Conservation (phyloP, 805 yeast genomes). For the Wickerhamiella musiphila region DNA sequence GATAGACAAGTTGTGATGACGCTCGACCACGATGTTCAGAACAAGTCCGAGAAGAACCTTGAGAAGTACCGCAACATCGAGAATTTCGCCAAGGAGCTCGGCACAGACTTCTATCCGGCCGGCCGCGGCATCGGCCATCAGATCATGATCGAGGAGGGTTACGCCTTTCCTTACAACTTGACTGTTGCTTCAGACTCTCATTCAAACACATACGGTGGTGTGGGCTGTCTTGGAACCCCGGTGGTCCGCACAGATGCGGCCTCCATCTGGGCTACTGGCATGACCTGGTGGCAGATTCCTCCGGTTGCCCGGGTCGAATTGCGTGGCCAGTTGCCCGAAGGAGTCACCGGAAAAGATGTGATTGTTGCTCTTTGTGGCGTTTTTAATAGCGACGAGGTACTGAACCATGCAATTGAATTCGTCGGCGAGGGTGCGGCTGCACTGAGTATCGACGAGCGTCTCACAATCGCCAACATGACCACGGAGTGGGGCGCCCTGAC, state of each 20-base stretch:
- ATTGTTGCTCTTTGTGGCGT: conserved; percentile 91
- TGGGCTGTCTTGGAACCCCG: conserved; percentile 92
- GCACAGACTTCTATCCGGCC: conserved; percentile 93
- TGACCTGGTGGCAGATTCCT: conserved; percentile 99
- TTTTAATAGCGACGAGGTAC: conserved; percentile 80
- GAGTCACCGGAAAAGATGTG: conserved; percentile 92
- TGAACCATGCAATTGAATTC: conserved; percentile 36
- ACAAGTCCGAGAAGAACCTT: conserved; percentile 73
- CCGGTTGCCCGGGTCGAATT: conserved; percentile 93
- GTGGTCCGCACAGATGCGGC: conserved; percentile 98
- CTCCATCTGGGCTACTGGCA: conserved; percentile 98
- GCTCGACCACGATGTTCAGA: conserved; percentile 95
- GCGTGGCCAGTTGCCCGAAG: conserved; percentile 61
- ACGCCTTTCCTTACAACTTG: conserved; percentile 83
- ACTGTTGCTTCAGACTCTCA: conserved; percentile 97
- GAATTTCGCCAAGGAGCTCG: conserved; percentile 75
- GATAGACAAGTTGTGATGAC: conserved; percentile 90
- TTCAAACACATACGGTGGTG: conserved; percentile 94
- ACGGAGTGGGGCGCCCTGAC: conserved; percentile 98
- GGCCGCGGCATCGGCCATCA: conserved; percentile 99
- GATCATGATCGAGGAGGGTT: conserved; percentile 97
- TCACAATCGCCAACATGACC: conserved; percentile 81
- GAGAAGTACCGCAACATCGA: conserved; percentile 79
- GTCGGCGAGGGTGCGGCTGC: conserved; percentile 17
- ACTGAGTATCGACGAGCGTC: conserved; percentile 19